Conservation (phyloP, 2,329 filamentous ascomycete genomes). For the Sporothrix pallida region DNA sequence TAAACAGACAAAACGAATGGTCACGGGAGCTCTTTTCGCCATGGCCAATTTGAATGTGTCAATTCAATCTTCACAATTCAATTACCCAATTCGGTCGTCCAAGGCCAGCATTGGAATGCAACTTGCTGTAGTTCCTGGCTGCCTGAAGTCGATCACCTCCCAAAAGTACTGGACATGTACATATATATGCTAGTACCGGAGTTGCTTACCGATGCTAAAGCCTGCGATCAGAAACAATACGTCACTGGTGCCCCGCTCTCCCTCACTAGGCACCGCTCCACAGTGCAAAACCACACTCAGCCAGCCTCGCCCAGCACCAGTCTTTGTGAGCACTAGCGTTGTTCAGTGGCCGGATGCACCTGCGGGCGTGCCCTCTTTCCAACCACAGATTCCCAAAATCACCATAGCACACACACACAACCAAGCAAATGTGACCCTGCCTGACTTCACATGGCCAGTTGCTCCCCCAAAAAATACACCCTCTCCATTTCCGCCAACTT, state of each 20-base stretch:
- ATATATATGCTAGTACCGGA: conserved; percentile 18
- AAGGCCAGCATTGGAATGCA: conserved; percentile 11
- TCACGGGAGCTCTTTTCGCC: neutral
- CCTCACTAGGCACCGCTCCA: conserved; percentile 4
- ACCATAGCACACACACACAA: neutral
- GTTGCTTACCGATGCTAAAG: conserved; percentile 26
- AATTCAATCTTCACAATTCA: neutral
- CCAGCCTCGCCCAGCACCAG: conserved; percentile 31
- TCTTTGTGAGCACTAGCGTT: conserved; percentile 12
- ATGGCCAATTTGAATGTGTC: neutral
- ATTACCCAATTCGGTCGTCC: conserved; percentile 9
- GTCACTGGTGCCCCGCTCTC: conserved; percentile 36
- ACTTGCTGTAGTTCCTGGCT: conserved; percentile 1
- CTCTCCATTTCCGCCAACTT: neutral
- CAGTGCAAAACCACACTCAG: conserved; percentile 27
- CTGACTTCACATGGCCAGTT: conserved; percentile 12
- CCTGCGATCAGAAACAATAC: conserved; percentile 31
- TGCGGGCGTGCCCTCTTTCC: conserved; percentile 13
- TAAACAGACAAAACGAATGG: neutral
- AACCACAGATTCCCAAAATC: neutral
- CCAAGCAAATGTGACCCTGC: neutral
- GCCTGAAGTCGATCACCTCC: conserved; percentile 9
- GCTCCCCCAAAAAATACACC: neutral
- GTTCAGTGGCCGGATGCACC: neutral
- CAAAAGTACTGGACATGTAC: conserved; percentile 6